Base-by-base conservation (phyloP, 225 moss, liverwort and hornwort species). In the Thuidium tamariscinum region DNA sequence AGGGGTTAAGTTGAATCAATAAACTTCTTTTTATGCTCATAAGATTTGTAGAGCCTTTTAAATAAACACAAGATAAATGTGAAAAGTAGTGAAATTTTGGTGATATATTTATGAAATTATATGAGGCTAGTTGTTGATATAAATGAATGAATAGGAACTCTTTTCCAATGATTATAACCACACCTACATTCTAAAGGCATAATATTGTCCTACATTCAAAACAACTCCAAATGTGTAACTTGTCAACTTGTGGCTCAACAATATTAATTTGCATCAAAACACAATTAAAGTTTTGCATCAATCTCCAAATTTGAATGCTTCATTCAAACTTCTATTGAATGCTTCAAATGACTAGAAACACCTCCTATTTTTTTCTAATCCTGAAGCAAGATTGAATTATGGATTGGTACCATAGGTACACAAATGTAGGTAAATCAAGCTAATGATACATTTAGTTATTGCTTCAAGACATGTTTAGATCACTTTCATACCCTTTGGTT, bases 171-270 rank as follows among this genome's bases (percentile, higher is more conserved):
- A 41, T 70, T 26, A 37, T 26, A 3, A 42, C 16, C 8, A 71
- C 3, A 3, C 3, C 1, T 1, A 42, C 3, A 1, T 69, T 44
- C 9, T 16, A 18, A 46, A 72, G 6, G 2, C 1, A 44, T 0
- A 71, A 18, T 72, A 29, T 27, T 10, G 16, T 6, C 1, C 5
- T 46, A 44, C 6, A 39, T 46, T 46, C 29, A 72, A 16, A 29
- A 29, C 10, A 27, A 8, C 3, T 9, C 1, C 0, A 46, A 72
- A 46, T 0, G 3, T 21, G 0, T 42, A 15, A 44, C 10, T 0
- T 44, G 1, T 16, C 16, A 26, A 27, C 0, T 1, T 1, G 44
- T 27, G 1, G 6, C 3, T 30, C 42, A 29, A 46, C 2, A 30
- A 5, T 30, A 10, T 16, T 10, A 30, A 30, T 72, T 30, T 48